Conservation (phyloP, 805 yeast species). For the Torulaspora delbrueckii region DNA sequence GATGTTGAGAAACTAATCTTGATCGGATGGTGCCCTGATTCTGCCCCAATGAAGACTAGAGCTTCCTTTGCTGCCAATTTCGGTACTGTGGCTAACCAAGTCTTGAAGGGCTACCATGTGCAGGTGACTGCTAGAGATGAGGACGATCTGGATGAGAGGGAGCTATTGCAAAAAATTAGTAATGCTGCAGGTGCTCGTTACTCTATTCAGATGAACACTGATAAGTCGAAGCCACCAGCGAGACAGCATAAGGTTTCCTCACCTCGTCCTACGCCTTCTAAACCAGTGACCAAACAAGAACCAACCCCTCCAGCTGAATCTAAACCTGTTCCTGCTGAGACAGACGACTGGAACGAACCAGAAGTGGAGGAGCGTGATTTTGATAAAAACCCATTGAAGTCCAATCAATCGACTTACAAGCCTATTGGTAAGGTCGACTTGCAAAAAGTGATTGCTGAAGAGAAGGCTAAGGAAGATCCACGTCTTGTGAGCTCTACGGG, state of each 20-base stretch:
- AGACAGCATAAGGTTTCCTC: slow-evolving; percentile 11
- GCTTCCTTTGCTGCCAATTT: slow-evolving; percentile 73
- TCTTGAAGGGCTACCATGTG: slow-evolving; percentile 81
- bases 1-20: slow-evolving; percentile 79
- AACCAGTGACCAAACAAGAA: slow-evolving; percentile 18
- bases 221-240: slow-evolving; percentile 23
- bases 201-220: slow-evolving; percentile 49
- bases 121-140: slow-evolving; percentile 94
- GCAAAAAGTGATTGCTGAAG: slow-evolving; percentile 41
- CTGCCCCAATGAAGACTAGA: slow-evolving; percentile 74
- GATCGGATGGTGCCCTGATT: slow-evolving; percentile 97
- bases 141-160: slow-evolving; percentile 80
- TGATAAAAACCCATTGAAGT: slow-evolving; percentile 42
- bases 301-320: slow-evolving; percentile 7
- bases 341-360: slow-evolving; percentile 45
- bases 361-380: slow-evolving; percentile 47
- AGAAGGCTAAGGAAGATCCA: slow-evolving; percentile 41
- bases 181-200: slow-evolving; percentile 97
- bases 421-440: slow-evolving; percentile 60
- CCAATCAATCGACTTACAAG: slow-evolving; percentile 47
- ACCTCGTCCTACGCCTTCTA: slow-evolving; percentile 15
- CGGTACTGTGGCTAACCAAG: slow-evolving; percentile 61
- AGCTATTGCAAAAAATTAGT: slow-evolving; percentile 67
- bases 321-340: slow-evolving; percentile 26
- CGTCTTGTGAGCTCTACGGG: slow-evolving; percentile 33